A percentile compares a stretch with the other conserved stretches of the same genome.
Evolutionary conservation across 225 moss, liverwort and hornwort species (phyloP).

Genomic region (Straminergon stramineum): DNA sequence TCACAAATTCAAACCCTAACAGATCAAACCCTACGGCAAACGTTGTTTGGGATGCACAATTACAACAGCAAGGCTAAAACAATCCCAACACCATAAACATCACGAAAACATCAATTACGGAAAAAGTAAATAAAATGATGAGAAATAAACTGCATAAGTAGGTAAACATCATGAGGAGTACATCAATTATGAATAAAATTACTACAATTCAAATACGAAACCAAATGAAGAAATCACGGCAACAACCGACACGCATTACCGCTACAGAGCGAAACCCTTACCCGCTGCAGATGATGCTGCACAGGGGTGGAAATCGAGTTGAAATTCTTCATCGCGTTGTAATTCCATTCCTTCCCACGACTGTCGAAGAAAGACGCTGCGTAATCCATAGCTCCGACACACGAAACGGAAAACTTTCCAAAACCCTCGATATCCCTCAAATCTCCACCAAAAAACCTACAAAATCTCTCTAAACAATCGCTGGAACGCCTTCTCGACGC

Average conservation of each 20-base stretch:
- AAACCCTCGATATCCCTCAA: not conserved
- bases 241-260: not conserved
- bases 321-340: constrained; percentile 60
- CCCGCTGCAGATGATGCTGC: constrained; percentile 73
- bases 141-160: not conserved
- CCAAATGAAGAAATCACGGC: not conserved
- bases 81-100: not conserved
- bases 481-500: not conserved
- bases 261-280: not conserved
- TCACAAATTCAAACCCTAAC: not conserved
- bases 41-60: not conserved
- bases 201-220: not conserved
- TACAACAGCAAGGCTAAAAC: not conserved
- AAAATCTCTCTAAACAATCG: not conserved
- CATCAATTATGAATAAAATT: not conserved
- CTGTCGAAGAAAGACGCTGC: constrained; percentile 70
- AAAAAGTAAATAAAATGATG: not conserved
- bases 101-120: not conserved
- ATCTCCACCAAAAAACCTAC: not conserved
- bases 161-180: not conserved
- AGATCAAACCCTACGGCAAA: not conserved
- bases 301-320: constrained; percentile 53
- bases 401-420: not conserved
- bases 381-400: constrained; percentile 49
- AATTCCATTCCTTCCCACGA: constrained; percentile 52